Evolutionary conservation across 78 protist genomes (phyloP), one percentile per base, ranked within the genome.

Genomic region (Monocercomonoides exilis): DNA sequence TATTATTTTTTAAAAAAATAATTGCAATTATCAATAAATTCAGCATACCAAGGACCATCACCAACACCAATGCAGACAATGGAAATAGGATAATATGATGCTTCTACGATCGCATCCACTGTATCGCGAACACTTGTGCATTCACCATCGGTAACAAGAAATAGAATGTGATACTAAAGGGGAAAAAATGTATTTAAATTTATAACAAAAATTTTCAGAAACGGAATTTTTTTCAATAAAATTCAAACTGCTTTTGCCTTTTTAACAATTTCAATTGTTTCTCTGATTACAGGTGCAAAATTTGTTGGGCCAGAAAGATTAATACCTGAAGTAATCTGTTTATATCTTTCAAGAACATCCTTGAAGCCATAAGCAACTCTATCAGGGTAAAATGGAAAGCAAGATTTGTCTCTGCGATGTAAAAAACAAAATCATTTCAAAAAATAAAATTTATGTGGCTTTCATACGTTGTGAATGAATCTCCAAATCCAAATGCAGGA

Each of bases 11-110:
- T n/a, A n/a, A n/a, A n/a, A n/a, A n/a, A n/a, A n/a, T n/a, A n/a
- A n/a, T n/a, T n/a, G n/a, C n/a, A n/a, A n/a, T n/a, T n/a, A n/a
- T n/a, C n/a, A n/a, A n/a, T n/a, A n/a, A n/a, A n/a, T n/a, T n/a
- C n/a, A n/a, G n/a, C n/a, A n/a, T n/a, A n/a, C n/a, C n/a, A 90
- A 1, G 92, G n/a, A n/a, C n/a, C n/a, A n/a, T n/a, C n/a, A n/a
- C n/a, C n/a, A n/a, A n/a, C n/a, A n/a, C n/a, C n/a, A 6, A 86
- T 1, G 11, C 2, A 1, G 63, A 89, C 80, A 34, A 89, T 89
- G 77, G 82, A 44, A 0, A 89, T 46, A 6, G 91, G 91, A 77
- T 85, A 87, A 3, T 86, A 3, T 21, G 87, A 70, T 2, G 91
- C 91, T 77, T 86, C 88, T 5, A 54, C 54, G 84, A 89, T 89